Percentiles rank a stretch among this genome's conserved stretches.
These are phyloP conservation scores for Eucalyptus cloeziana DNA, from an alignment of 345 rosid genomes.

Conservation along the genomic window DNA sequence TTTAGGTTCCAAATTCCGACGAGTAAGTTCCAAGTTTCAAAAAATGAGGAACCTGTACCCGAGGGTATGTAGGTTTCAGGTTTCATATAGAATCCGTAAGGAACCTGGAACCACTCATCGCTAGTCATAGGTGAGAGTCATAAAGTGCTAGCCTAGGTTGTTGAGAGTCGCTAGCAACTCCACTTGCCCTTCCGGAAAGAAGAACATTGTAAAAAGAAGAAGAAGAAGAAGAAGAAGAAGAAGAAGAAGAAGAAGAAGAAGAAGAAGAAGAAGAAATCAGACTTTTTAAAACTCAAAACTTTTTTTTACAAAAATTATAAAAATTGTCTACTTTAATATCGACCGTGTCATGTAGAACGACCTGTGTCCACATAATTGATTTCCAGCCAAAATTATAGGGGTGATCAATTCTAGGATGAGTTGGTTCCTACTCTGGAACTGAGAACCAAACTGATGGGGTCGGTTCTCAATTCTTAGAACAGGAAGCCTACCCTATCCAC, in stretches of 20 bases:
- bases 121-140: fast-evolving
- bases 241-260: too few species aligned
- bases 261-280: too few species aligned
- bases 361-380: fast-evolving
- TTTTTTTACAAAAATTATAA: too few species aligned
- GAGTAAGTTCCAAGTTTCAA: fast-evolving
- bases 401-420: fast-evolving
- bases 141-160: background rate
- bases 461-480: too few species aligned
- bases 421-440: fast-evolving
- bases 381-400: fast-evolving
- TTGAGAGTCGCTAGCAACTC: fast-evolving
- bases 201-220: fast-evolving
- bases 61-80: fast-evolving
- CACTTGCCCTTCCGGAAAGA: fast-evolving
- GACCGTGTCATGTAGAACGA: fast-evolving
- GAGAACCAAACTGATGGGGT: fast-evolving
- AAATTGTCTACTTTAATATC: too few species aligned
- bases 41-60: fast-evolving
- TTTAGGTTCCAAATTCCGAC: fast-evolving
- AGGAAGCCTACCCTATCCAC: background rate
- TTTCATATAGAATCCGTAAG: fast-evolving
- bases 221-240: too few species aligned
- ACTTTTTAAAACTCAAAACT: fast-evolving
- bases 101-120: fast-evolving